Conservation (phyloP, 1,284 basidiomycete species). For the Boletellus sp. region DNA sequence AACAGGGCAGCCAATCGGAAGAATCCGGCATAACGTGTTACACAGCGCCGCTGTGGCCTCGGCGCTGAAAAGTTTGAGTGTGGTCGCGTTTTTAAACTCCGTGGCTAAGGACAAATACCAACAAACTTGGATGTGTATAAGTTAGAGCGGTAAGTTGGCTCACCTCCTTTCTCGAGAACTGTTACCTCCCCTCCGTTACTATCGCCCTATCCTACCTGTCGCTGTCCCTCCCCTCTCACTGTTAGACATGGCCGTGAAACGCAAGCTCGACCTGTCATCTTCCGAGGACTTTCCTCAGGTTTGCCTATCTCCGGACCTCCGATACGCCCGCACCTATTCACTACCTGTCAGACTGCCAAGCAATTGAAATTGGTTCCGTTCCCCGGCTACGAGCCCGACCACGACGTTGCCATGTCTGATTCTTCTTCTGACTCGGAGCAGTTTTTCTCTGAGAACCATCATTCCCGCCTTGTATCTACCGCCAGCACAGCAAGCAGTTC, state of each 20-base stretch:
- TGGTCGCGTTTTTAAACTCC: conserved; percentile 18
- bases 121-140: conserved; percentile 30
- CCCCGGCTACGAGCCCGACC: conserved; percentile 56
- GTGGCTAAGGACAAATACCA: conserved; percentile 26
- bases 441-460: conserved; percentile 49
- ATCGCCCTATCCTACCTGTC: conserved; percentile 9
- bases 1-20: conserved; percentile 27
- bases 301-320: conserved; percentile 11
- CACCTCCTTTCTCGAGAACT: conserved; percentile 28
- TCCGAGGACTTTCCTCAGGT: conserved; percentile 51
- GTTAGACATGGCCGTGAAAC: conserved; percentile 59
- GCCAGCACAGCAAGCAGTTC: conserved; percentile 53
- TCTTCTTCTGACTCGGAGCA: conserved; percentile 51
- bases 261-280: conserved; percentile 62
- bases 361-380: conserved; percentile 71
- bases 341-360: conserved; percentile 48
- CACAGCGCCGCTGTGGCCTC: conserved; percentile 10
- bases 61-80: conserved; percentile 19
- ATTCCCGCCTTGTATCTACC: conserved; percentile 63
- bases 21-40: conserved; percentile 13
- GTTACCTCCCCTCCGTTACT: conserved; percentile 13
- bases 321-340: conserved; percentile 20
- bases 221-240: conserved; percentile 25
- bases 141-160: conserved; percentile 27
- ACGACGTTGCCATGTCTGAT: conserved; percentile 67